A percentile compares a stretch with the other conserved stretches of the same genome.
Conservation (phyloP, 2,329 filamentous ascomycete species). For the Helminthosporium solani region DNA sequence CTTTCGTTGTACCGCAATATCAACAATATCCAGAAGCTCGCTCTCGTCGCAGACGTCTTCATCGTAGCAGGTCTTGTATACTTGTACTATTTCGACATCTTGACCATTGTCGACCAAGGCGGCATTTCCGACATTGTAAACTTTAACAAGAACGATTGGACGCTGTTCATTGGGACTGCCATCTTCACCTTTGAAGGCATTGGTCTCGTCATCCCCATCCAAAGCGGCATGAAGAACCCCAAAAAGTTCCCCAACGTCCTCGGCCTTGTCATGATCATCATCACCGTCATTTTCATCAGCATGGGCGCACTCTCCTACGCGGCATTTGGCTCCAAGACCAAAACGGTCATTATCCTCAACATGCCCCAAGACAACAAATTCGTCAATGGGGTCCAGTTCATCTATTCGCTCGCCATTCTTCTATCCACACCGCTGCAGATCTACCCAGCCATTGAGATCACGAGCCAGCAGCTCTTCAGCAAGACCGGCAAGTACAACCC, state of each 20-base stretch:
- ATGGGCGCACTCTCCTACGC: slow-evolving; percentile 95
- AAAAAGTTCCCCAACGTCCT: slow-evolving; percentile 88
- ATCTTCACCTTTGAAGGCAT: slow-evolving; percentile 99
- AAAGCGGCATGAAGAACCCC: slow-evolving; percentile 92
- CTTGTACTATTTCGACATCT: slow-evolving; percentile 91
- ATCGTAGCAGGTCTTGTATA: slow-evolving; percentile 91
- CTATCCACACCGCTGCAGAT: slow-evolving; percentile 94
- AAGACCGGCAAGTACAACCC: slow-evolving; percentile 96
- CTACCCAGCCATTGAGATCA: slow-evolving; percentile 96
- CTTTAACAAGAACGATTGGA: slow-evolving; percentile 93
- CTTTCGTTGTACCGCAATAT: slow-evolving; percentile 94
- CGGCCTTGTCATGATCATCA: slow-evolving; percentile 88
- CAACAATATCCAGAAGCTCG: slow-evolving; percentile 93
- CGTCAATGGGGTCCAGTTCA: slow-evolving; percentile 92
- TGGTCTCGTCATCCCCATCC: slow-evolving; percentile 95
- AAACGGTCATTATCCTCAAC: slow-evolving; percentile 95
- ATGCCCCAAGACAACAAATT: slow-evolving; percentile 92
- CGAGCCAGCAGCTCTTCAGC: slow-evolving; percentile 90
- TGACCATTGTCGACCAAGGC: slow-evolving; percentile 71
- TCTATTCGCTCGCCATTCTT: slow-evolving; percentile 97
- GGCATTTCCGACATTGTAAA: slow-evolving; percentile 82
- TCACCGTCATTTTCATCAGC: slow-evolving; percentile 84
- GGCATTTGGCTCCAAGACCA: slow-evolving; percentile 90
- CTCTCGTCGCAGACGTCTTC: slow-evolving; percentile 88
- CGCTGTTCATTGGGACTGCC: slow-evolving; percentile 95